Evolutionary conservation across 2,329 filamentous ascomycete genomes (phyloP), one percentile per base, ranked within the genome.

Genomic region (Hortaea sp.): DNA sequence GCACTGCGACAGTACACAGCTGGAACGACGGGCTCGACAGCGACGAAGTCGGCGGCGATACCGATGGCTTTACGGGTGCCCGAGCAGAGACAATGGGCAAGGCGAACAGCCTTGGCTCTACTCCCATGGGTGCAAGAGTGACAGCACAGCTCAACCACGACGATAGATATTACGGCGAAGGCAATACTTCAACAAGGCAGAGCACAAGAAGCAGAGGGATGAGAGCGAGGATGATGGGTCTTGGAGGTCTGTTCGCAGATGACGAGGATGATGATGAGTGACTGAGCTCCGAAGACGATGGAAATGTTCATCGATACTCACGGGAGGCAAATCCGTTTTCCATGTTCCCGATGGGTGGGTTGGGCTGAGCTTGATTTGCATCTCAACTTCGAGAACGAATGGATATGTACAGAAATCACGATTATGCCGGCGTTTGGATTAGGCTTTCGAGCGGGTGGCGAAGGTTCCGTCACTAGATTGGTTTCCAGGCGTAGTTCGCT

Each of bases 1-100:
- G 85, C 9, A 90, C 86, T 1, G 88, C 85, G 52, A 84, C 84
- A 0, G 64, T 90, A 12, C 88, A 94, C 61, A 79, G 78, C 1
- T 92, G 82, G 74, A 88, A 88, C 50, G 82, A 88, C 53, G 74
- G 74, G 0, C 62, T 71, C 1, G 70, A 75, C 0, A 35, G 41
- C 5, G 68, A 73, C 20, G 85, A 88, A 54, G 83, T 88, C 48
- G 81, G 74, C 2, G 72, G 73, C 5, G 52, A 52, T 7, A 41
- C 46, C 11, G 54, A 56, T 29, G 57, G 51, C 4, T 45, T 45
- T 28, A 42, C 45, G 11, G 47, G 43, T 20, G 48, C 45, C 31
- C 44, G 38, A 39, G 54, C 49, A 27, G 53, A 51, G 30, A 51
- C 45, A 10, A 52, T 51, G 39, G 47, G 73, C 0, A 67, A 68